A percentile compares a stretch with the other conserved stretches of the same genome.
These are phyloP conservation scores for Magnusiomyces tetraspermus DNA, from an alignment of 1,139 yeast genomes.

Conservation along the genomic window DNA sequence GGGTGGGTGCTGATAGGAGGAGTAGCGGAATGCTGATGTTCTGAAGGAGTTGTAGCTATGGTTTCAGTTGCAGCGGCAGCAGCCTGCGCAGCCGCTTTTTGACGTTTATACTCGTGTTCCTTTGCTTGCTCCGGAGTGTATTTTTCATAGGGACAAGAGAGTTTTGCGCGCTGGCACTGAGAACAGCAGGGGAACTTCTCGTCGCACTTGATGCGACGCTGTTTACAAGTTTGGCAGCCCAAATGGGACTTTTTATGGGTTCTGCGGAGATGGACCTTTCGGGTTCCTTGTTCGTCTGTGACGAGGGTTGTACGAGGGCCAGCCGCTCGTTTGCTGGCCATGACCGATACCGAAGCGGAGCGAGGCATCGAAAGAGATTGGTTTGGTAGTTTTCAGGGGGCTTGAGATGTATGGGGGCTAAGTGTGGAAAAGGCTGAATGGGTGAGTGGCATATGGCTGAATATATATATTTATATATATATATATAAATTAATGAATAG, in stretches of 20 bases:
- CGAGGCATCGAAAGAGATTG: background rate
- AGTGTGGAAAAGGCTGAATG: no score
- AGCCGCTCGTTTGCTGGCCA: constrained; percentile 2
- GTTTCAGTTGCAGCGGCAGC: constrained; percentile 3
- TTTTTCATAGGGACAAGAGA: constrained; percentile 25
- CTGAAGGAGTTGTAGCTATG: background rate
- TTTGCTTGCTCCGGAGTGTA: constrained; percentile 24
- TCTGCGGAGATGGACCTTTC: constrained; percentile 37
- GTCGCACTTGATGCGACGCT: constrained; percentile 59
- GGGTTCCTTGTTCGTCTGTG: constrained; percentile 8
- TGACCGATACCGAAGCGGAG: background rate
- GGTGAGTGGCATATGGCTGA: no score
- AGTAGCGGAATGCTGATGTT: constrained; percentile 3
- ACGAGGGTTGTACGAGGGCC: constrained; percentile 2
- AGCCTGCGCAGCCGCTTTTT: constrained; percentile 5
- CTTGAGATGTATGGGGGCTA: no score
- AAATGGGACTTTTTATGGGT: constrained; percentile 47
- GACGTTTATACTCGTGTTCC: constrained; percentile 7
- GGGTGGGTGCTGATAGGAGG: background rate
- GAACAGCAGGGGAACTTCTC: constrained; percentile 53
- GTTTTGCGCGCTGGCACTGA: constrained; percentile 51
- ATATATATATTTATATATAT: no score
- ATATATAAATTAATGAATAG: no score
- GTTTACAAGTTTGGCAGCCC: constrained; percentile 60
- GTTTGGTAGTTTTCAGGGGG: no score